Evolutionary conservation across 805 yeast genomes (phyloP), one percentile per base, ranked within the genome.

Genomic region (Zygoascus flipseniorum): DNA sequence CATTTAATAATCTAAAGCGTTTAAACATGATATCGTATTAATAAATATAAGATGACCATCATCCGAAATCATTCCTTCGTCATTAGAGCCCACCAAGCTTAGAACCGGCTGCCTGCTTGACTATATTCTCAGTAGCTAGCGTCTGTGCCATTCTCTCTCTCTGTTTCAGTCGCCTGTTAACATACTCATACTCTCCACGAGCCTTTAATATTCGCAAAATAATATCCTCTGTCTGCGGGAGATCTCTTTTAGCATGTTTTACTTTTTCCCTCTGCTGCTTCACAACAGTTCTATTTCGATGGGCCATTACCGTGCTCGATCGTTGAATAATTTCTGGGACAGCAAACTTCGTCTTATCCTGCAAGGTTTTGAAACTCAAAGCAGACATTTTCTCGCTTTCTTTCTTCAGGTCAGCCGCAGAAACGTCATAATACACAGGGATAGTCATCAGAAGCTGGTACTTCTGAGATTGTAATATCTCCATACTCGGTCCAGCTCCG

Each of bases 401-500:
- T 11, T 64, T 72, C 54, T 73, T 75, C 54, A 89, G 71, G 51
- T 72, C 75, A 0, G 65, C 53, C 0, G 71, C 68, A 8, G 74
- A 71, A 48, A 76, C 71, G 54, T 83, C 86, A 61, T 86, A 86
- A 61, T 79, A 80, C 0, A 77, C 80, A 1, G 89, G 86, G 8
- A 86, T 72, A 28, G 83, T 66, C 56, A 84, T 67, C 23, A 87
- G 66, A 43, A 80, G 76, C 65, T 85, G 87, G 63, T 85, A 88
- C 37, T 78, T 76, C 31, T 75, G 78, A 54, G 79, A 78, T 56
- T 82, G 82, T 60, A 88, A 69, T 8, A 77, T 78, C 56, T 77
- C 80, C 31, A 86, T 59, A 0, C 88, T 77, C 0, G 93, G 93
- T 0, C 96, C 96, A 35, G 83, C 83, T 0, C 95, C 95, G 46